Conservation (phyloP, 2,329 filamentous ascomycete genomes). For the Verticillium nubilum region DNA sequence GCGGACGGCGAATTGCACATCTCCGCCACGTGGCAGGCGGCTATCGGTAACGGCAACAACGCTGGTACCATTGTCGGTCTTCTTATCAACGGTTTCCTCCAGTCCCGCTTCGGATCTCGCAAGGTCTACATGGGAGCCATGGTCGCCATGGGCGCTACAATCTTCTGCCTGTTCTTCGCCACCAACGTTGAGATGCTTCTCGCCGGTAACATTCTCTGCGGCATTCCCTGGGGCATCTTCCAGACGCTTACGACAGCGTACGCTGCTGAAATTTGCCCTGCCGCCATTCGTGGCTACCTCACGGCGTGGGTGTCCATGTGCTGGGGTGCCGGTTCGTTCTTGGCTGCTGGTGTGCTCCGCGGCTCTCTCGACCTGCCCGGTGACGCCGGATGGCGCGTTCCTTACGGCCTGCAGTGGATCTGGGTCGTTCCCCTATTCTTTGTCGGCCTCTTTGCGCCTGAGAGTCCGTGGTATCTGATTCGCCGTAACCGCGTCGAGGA, state of each 20-base stretch:
- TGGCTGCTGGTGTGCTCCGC: conserved; percentile 29
- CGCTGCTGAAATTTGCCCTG: conserved; percentile 26
- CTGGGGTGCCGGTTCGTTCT: conserved; percentile 30
- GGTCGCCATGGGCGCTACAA: conserved; percentile 24
- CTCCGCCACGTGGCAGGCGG: conserved; percentile 37
- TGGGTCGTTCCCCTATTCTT: conserved; percentile 32
- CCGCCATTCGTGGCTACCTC: conserved; percentile 31
- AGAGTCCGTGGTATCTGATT: conserved; percentile 43
- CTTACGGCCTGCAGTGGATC: conserved; percentile 17
- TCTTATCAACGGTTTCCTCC: conserved; percentile 32
- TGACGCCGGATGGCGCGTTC: conserved; percentile 19
- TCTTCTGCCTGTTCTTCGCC: conserved; percentile 31
- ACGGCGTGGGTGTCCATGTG: conserved; percentile 31
- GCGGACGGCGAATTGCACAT: conserved; percentile 29
- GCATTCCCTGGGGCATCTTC: conserved; percentile 27
- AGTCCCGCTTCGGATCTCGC: conserved; percentile 25
- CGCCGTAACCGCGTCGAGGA: conserved; percentile 30
- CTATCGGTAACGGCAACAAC: conserved; percentile 31
- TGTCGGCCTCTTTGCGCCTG: conserved; percentile 35
- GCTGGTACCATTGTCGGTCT: conserved; percentile 38
- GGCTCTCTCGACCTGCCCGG: conserved; percentile 24
- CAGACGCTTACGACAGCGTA: conserved; percentile 30
- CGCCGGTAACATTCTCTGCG: conserved; percentile 15
- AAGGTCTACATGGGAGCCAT: conserved; percentile 31
- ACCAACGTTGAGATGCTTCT: conserved; percentile 24